Percentiles rank a stretch among this genome's conserved stretches.
These are phyloP conservation scores for Skeletonema grethae DNA, from an alignment of 108 stramenopile genomes.

Conservation along the genomic window DNA sequence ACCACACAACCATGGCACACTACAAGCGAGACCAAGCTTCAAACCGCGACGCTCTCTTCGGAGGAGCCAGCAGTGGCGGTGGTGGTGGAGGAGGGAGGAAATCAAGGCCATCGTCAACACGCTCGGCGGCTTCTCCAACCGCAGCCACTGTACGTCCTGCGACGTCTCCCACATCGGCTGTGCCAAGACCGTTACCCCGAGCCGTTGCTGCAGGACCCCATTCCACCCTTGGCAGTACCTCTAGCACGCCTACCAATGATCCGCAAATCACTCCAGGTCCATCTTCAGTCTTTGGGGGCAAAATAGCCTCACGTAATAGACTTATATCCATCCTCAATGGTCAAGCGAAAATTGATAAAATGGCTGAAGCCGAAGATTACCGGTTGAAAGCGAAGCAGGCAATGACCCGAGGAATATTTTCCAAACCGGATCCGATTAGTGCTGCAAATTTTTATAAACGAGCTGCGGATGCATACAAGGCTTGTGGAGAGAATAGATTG, in stretches of 20 bases:
- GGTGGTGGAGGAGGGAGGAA: conserved; percentile 20
- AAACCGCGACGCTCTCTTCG: conserved; percentile 84
- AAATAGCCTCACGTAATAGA: conserved; percentile 15
- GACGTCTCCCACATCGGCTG: conserved; percentile 9
- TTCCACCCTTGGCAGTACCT: conserved; percentile 7
- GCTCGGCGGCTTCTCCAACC: conserved; percentile 4
- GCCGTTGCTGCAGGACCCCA: neutral
- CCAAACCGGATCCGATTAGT: conserved; percentile 70
- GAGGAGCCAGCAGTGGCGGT: conserved; percentile 29
- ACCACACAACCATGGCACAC: conserved; percentile 26
- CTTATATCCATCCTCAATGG: conserved; percentile 49
- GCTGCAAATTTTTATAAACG: conserved; percentile 85
- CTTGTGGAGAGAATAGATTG: conserved; percentile 67
- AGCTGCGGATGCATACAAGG: conserved; percentile 83
- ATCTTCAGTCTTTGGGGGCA: conserved; percentile 15
- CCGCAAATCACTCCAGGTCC: conserved; percentile 3
- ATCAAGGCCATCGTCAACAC: conserved; percentile 2
- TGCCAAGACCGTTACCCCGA: neutral
- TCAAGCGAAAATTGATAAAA: conserved; percentile 64
- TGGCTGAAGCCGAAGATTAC: conserved; percentile 81
- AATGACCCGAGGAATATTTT: conserved; percentile 72
- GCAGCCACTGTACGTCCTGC: conserved; percentile 3
- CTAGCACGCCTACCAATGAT: conserved; percentile 21
- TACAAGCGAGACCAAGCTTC: conserved; percentile 69
- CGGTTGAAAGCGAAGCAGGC: conserved; percentile 81